Conservation (phyloP, 2,329 filamentous ascomycete genomes). For the Xylaria sp. region DNA sequence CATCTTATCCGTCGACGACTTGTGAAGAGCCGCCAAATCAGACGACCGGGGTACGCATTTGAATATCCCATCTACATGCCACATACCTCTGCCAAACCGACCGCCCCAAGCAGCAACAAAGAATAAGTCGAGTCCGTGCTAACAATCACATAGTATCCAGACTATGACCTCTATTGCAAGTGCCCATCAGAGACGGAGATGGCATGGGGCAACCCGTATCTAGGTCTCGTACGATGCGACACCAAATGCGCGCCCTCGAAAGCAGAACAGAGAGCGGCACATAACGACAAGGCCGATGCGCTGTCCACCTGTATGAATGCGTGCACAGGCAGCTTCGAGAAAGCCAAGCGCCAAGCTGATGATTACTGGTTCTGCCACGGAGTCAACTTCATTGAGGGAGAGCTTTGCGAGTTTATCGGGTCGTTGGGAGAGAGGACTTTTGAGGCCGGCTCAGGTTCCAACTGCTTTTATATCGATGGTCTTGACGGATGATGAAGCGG, state of each 20-base stretch:
- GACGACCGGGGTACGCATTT: conserved; percentile 27
- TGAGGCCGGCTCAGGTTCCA: conserved; percentile 30
- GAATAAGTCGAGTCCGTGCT: conserved; percentile 2
- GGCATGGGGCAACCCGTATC: conserved; percentile 41
- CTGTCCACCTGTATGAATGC: conserved; percentile 39
- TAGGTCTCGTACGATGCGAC: conserved; percentile 42
- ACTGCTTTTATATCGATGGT: conserved; percentile 35
- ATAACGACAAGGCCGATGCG: conserved; percentile 36
- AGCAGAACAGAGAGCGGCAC: conserved; percentile 33
- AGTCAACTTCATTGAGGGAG: conserved; percentile 42
- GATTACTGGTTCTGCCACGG: conserved; percentile 45
- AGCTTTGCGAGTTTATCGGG: conserved; percentile 44
- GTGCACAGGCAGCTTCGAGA: conserved; percentile 43
- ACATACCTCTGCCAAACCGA: not conserved
- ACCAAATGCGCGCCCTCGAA: conserved; percentile 39
- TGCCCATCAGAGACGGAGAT: conserved; percentile 37
- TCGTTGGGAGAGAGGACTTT: conserved; percentile 37
- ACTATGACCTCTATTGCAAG: conserved; percentile 43
- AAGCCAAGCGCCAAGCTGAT: conserved; percentile 31
- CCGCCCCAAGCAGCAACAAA: not conserved
- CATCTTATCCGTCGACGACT: conserved; percentile 13
- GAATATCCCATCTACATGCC: not conserved
- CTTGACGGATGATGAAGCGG: conserved; percentile 22
- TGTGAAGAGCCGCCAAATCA: conserved; percentile 30
- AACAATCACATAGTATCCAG: conserved; percentile 37